Evolutionary conservation across 2,329 filamentous ascomycete genomes (phyloP).

Genomic region (Colletotrichum abscissum): DNA sequence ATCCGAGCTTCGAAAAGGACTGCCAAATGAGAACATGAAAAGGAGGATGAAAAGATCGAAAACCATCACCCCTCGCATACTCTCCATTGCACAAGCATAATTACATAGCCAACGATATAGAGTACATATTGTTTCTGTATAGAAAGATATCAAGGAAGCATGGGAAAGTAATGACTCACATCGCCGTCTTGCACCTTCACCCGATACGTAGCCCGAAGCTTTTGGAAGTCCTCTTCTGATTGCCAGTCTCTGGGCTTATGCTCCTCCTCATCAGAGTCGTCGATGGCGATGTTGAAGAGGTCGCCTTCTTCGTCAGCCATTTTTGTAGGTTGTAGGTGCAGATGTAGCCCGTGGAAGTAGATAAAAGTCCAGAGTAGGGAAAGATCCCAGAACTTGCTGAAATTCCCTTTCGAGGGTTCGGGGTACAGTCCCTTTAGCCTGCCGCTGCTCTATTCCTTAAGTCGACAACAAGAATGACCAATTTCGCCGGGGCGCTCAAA

Average conservation of each 20-base stretch:
- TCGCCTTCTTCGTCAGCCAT: slow-evolving; percentile 44
- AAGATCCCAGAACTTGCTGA: too few relatives aligned
- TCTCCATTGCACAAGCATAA: background rate
- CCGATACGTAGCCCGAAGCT: slow-evolving; percentile 56
- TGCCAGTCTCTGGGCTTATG: slow-evolving; percentile 52
- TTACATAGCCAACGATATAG: background rate
- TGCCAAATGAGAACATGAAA: background rate
- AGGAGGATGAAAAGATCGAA: background rate
- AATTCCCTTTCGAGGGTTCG: background rate
- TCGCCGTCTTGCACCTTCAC: slow-evolving; percentile 66
- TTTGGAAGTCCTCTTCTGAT: slow-evolving; percentile 61
- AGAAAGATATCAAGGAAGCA: background rate
- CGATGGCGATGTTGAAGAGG: slow-evolving; percentile 45
- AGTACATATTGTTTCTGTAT: background rate
- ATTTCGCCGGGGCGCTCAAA: background rate
- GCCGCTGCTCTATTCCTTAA: background rate
- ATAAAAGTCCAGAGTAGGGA: too few relatives aligned
- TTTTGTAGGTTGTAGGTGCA: background rate
- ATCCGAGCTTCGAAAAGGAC: background rate
- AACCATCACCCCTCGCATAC: background rate
- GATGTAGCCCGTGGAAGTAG: too few relatives aligned
- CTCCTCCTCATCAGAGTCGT: slow-evolving; percentile 46
- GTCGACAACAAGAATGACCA: background rate
- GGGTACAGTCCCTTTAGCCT: background rate
- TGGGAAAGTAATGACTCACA: slow-evolving; percentile 47